Evolutionary conservation across 2,329 filamentous ascomycete genomes (phyloP), one percentile per base, ranked within the genome.

Genomic region (Paracorniculantispora psalliotae): DNA sequence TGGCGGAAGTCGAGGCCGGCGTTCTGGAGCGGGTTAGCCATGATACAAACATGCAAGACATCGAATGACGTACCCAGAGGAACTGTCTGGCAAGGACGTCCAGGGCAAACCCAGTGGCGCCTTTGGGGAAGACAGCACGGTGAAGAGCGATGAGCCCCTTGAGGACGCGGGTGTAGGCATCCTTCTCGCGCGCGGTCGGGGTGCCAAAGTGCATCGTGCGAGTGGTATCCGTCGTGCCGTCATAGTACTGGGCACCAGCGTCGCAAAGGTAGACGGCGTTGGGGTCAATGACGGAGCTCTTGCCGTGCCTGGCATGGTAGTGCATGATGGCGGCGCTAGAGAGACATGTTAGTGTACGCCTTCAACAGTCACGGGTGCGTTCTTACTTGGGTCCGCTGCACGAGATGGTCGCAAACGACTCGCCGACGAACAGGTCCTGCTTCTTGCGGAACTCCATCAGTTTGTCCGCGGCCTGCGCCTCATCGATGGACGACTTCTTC

Each of bases 171-270:
- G 94, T 99, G 72, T 97, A 97, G 0, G 93, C 87, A 69, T 91
- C 91, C 68, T 84, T 90, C 74, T 99, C 92, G 68, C 89, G 88
- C 4, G 86, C 84, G 0, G 89, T 90, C 0, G 94, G 94, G 26
- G 86, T 82, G 49, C 91, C 91, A 70, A 97, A 97, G 69, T 99
- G 94, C 41, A 96, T 78, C 0, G 94, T 99, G 44, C 94, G 83
- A 5, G 94, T 99, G 0, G 91, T 96, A 69, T 99, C 94, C 0
- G 94, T 99, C 0, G 94, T 99, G 59, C 94, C 94, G 71, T 99
- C 94, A 2, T 89, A 80, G 68, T 93, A 99, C 72, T 99, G 94
- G n/a, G 90, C 94, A 23, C 94, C 94, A 23, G 94, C 97, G 73
- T 99, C 94, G 71, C 94, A 99, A 2, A 99, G 84, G 68, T 99